Evolutionary conservation across 75 land plant species (phyloP).

Genomic region (Cryptomeria japonica): DNA sequence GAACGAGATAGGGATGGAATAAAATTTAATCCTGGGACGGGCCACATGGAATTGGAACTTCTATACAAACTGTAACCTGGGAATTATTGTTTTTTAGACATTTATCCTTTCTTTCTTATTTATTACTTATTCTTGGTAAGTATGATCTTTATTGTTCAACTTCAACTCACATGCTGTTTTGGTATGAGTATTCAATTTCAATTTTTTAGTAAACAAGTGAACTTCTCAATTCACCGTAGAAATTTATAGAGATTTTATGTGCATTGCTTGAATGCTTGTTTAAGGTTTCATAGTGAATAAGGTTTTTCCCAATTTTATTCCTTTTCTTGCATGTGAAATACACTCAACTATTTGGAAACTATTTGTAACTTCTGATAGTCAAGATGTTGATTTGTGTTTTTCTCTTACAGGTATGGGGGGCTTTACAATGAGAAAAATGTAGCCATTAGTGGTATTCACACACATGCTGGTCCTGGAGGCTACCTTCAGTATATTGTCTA

Average conservation of each 20-base stretch:
- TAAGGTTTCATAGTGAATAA: background rate
- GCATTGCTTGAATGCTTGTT: background rate
- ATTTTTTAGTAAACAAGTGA: background rate
- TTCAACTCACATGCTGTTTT: background rate
- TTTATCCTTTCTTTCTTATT: background rate
- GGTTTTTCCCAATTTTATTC: background rate
- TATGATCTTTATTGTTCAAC: background rate
- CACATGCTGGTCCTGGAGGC: slow-evolving; percentile 91
- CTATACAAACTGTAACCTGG: background rate
- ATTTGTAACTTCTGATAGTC: background rate
- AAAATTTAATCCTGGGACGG: background rate
- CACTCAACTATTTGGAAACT: background rate
- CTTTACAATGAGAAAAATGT: slow-evolving; percentile 70
- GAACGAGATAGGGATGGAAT: background rate
- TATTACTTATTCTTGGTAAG: background rate
- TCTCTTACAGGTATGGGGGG: slow-evolving; percentile 56
- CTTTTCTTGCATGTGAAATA: background rate
- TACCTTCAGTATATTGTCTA: slow-evolving; percentile 76
- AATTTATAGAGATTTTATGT: background rate
- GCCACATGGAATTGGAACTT: background rate
- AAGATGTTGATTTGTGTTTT: background rate
- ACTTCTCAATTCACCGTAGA: background rate
- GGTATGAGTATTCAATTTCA: background rate
- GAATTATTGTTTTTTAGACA: background rate
- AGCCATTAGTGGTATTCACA: slow-evolving; percentile 84